Conservation (phyloP, 2,329 filamentous ascomycete species). For the Aspergillus neotritici region DNA sequence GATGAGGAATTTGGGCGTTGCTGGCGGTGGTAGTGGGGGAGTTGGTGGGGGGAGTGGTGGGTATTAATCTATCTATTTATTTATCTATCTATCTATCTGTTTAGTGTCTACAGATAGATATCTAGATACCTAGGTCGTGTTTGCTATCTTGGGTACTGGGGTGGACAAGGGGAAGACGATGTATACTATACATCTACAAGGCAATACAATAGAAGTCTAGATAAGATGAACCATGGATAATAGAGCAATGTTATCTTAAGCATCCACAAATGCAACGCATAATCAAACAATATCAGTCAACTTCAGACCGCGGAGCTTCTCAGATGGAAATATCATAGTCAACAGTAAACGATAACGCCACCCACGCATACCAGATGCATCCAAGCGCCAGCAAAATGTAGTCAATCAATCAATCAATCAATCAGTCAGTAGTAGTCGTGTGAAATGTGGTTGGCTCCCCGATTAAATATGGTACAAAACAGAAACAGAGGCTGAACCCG, state of each 20-base stretch:
- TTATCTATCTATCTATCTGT: neutral
- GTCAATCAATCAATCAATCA: neutral
- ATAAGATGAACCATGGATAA: neutral
- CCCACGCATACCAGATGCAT: conserved; percentile 14
- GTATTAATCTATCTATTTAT: neutral
- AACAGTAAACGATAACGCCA: conserved; percentile 10
- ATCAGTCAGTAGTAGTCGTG: neutral
- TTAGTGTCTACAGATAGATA: too few species aligned
- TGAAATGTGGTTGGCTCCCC: too few species aligned
- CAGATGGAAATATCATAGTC: neutral
- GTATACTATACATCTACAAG: too few species aligned
- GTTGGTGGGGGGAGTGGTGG: neutral
- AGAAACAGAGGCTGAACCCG: neutral
- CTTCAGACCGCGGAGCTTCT: too few species aligned
- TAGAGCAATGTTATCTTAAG: neutral
- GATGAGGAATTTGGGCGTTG: conserved; percentile 27
- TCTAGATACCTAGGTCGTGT: neutral
- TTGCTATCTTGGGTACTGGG: neutral
- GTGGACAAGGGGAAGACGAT: too few species aligned
- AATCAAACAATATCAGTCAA: neutral
- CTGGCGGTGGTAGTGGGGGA: conserved; percentile 19
- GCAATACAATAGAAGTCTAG: neutral
- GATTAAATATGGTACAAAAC: neutral
- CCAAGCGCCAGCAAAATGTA: conserved; percentile 13
- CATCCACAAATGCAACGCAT: neutral